A percentile compares a stretch with the other conserved stretches of the same genome.
Evolutionary conservation across 116 monocot genomes (phyloP).

Genomic region (Cymodocea nodosa): DNA sequence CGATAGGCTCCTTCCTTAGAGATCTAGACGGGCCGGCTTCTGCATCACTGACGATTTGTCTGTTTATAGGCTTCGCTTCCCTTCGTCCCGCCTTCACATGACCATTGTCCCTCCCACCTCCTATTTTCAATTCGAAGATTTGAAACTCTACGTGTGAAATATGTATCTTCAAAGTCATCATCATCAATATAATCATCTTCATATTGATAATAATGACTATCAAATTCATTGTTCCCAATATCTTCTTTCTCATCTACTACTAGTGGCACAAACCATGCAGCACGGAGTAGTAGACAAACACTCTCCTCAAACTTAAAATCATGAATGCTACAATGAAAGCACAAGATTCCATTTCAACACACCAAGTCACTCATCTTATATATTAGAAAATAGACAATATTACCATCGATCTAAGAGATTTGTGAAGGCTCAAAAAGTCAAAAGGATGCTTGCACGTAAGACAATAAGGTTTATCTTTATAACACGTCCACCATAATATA

Average conservation of each 20-base stretch:
- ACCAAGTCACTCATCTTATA: not conserved
- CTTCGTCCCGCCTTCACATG: conserved; percentile 68
- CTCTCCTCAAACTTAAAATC: conserved; percentile 94
- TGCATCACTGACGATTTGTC: conserved; percentile 8
- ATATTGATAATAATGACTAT: conserved; percentile 24
- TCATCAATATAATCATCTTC: conserved; percentile 24
- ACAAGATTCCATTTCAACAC: not conserved
- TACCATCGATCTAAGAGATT: conserved; percentile 91
- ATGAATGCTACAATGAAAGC: conserved; percentile 43
- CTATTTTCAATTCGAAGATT: conserved; percentile 73
- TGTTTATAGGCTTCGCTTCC: conserved; percentile 61
- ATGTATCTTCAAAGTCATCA: conserved; percentile 40
- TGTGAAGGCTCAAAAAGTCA: conserved; percentile 51
- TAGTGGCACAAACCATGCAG: conserved; percentile 80
- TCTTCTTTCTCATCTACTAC: conserved; percentile 11
- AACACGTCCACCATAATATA: conserved; percentile 81
- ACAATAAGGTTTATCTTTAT: conserved; percentile 48
- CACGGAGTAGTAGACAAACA: conserved; percentile 73
- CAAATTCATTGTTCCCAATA: conserved; percentile 7
- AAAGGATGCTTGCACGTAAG: conserved; percentile 90
- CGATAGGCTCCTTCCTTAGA: too few relatives aligned
- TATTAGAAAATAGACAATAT: not conserved
- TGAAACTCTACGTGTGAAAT: conserved; percentile 27
- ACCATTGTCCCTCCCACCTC: conserved; percentile 85
- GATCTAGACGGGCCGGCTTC: conserved; percentile 37